Conservation (phyloP, 2,329 filamentous ascomycete species). For the Rutstroemia sp. region DNA sequence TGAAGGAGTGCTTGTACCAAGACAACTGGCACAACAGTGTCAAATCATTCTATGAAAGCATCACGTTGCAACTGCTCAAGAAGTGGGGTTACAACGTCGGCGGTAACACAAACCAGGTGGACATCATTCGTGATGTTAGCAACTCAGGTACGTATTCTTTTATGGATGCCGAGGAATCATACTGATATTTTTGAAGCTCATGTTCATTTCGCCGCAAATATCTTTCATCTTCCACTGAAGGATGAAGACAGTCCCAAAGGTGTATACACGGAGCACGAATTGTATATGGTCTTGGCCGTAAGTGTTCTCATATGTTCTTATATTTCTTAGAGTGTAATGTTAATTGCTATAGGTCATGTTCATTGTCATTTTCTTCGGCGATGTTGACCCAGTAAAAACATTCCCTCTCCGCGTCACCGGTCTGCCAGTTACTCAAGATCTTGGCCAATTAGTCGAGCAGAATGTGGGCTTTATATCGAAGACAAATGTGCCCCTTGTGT, state of each 20-base stretch:
- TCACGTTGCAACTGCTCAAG: slow-evolving; percentile 35
- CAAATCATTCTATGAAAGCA: slow-evolving; percentile 58
- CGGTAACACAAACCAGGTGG: slow-evolving; percentile 36
- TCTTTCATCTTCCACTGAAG: slow-evolving; percentile 48
- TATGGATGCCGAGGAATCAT: slow-evolving; percentile 34
- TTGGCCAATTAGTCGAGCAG: slow-evolving; percentile 53
- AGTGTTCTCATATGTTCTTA: not conserved
- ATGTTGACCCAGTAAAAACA: slow-evolving; percentile 56
- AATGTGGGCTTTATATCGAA: slow-evolving; percentile 46
- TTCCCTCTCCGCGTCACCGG: slow-evolving; percentile 51
- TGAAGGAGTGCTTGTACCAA: slow-evolving; percentile 50
- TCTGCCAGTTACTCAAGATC: slow-evolving; percentile 53
- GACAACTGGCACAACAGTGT: slow-evolving; percentile 54
- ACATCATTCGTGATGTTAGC: slow-evolving; percentile 54
- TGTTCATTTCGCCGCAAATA: slow-evolving; percentile 39
- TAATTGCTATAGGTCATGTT: slow-evolving; percentile 48
- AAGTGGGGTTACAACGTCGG: slow-evolving; percentile 35
- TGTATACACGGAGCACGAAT: slow-evolving; percentile 44
- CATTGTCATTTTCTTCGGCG: slow-evolving; percentile 58
- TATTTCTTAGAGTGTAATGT: slow-evolving; percentile 19
- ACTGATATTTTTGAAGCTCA: slow-evolving; percentile 39
- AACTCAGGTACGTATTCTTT: slow-evolving; percentile 40
- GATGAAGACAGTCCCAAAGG: slow-evolving; percentile 39
- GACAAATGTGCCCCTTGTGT: slow-evolving; percentile 3
- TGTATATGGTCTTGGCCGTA: slow-evolving; percentile 10